These are phyloP conservation scores for Auriculariales sp. DNA, from an alignment of 768 basidiomycete species.

Conservation along the genomic window DNA sequence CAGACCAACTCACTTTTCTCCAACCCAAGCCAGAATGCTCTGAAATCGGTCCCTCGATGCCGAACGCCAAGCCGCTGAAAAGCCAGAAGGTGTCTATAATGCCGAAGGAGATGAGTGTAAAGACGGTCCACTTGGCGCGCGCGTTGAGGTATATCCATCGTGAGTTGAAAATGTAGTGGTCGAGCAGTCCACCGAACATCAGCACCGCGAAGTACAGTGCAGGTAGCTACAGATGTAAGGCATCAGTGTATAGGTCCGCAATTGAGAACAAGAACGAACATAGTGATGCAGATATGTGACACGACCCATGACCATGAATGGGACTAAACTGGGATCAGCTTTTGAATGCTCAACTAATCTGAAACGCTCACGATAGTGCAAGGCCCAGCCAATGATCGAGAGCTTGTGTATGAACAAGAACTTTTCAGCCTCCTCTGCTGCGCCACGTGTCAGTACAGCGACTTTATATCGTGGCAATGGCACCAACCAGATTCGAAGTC, in stretches of 20 bases:
- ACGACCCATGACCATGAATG: constrained; percentile 96
- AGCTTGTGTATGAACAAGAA: constrained; percentile 88
- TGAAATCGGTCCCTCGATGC: constrained; percentile 76
- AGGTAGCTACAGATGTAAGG: constrained; percentile 44
- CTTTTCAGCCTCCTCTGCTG: constrained; percentile 79
- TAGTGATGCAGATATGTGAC: constrained; percentile 96
- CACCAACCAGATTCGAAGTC: constrained; percentile 80
- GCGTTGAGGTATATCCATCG: constrained; percentile 31
- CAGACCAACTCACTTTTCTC: constrained; percentile 33
- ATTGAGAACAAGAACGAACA: constrained; percentile 30
- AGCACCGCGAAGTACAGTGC: constrained; percentile 94
- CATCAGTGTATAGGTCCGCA: not conserved
- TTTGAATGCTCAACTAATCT: not conserved
- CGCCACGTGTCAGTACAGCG: not conserved
- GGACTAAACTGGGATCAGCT: constrained; percentile 34
- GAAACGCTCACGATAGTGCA: constrained; percentile 64
- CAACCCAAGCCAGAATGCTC: constrained; percentile 69
- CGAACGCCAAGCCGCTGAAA: constrained; percentile 83
- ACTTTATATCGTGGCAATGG: not conserved
- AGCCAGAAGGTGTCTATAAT: constrained; percentile 82
- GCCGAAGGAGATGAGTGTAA: constrained; percentile 40
- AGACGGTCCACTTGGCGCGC: constrained; percentile 56
- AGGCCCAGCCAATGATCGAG: constrained; percentile 78
- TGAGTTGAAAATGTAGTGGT: constrained; percentile 84
- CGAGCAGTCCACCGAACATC: constrained; percentile 79